Percentiles rank a stretch among this genome's conserved stretches.
Conservation (phyloP, 495 filamentous ascomycete genomes). For the Neurospora sp. region DNA sequence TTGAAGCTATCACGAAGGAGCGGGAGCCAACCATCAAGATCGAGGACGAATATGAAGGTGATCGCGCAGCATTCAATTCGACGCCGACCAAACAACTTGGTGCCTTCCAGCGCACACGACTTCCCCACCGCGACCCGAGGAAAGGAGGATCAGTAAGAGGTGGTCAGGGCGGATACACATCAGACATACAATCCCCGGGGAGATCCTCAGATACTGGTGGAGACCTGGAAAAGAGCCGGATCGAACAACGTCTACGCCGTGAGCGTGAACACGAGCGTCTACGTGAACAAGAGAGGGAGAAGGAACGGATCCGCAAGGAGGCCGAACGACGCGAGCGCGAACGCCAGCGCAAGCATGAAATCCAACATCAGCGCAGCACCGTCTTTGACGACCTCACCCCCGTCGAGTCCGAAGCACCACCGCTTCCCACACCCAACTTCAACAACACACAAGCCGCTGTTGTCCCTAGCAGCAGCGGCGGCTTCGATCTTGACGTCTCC, state of each 20-base stretch:
- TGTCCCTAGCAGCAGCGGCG: constrained; percentile 8
- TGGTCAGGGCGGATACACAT: constrained; percentile 7
- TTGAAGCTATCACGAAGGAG: constrained; percentile 5
- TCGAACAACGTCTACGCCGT: constrained; percentile 16
- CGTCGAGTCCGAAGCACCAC: constrained; percentile 7
- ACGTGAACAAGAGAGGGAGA: constrained; percentile 9
- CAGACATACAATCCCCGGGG: constrained; percentile 19
- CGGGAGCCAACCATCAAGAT: constrained; percentile 9
- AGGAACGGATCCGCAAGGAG: constrained; percentile 4
- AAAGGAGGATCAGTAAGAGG: background rate
- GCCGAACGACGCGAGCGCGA: constrained; percentile 5
- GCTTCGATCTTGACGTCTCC: constrained; percentile 10
- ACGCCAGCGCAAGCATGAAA: constrained; percentile 13
- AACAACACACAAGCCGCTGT: constrained; percentile 24
- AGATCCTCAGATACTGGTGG: constrained; percentile 11
- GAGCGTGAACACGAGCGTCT: constrained; percentile 16
- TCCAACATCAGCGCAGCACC: constrained; percentile 23
- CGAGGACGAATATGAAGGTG: constrained; percentile 17
- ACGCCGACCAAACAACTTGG: constrained; percentile 16
- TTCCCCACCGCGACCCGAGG: constrained; percentile 16
- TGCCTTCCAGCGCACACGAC: constrained; percentile 13
- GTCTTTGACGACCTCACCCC: constrained; percentile 19
- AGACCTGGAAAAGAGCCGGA: constrained; percentile 15
- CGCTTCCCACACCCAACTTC: constrained; percentile 9
- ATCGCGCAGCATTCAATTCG: constrained; percentile 14